Evolutionary conservation across 805 yeast genomes (phyloP).

Genomic region (Metschnikowia colocasiae): DNA sequence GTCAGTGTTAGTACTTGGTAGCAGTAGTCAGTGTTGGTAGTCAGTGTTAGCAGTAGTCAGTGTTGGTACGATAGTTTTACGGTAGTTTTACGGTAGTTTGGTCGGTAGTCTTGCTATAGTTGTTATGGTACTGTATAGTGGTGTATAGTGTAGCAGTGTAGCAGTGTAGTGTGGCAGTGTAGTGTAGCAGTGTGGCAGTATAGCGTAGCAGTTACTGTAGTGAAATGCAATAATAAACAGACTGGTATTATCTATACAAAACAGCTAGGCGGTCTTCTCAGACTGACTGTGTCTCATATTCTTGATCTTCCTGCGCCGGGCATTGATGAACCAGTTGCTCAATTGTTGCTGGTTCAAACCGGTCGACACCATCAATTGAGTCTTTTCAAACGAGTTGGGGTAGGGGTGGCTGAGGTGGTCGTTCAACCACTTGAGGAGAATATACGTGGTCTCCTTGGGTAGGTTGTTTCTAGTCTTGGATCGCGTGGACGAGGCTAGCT

Average conservation of each 20-base stretch:
- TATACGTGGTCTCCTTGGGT: conserved; percentile 74
- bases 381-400: conserved; percentile 77
- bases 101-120: no score
- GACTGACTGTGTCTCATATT: conserved; percentile 39
- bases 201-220: no score
- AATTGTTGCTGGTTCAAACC: conserved; percentile 79
- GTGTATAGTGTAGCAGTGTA: no score
- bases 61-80: no score
- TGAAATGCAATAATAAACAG: no score
- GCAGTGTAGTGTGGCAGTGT: no score
- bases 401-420: conserved; percentile 77
- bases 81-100: no score
- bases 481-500: not conserved
- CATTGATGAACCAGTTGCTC: conserved; percentile 86
- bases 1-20: no score
- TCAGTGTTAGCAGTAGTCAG: no score
- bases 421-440: conserved; percentile 68
- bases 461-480: conserved; percentile 59
- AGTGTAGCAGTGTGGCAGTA: no score
- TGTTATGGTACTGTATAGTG: no score
- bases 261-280: not conserved
- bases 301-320: conserved; percentile 70
- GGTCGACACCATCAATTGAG: conserved; percentile 62
- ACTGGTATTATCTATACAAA: not conserved
- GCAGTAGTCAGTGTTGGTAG: no score